These are phyloP conservation scores for Lactarius trivialis DNA, from an alignment of 768 basidiomycete genomes.

Conservation along the genomic window DNA sequence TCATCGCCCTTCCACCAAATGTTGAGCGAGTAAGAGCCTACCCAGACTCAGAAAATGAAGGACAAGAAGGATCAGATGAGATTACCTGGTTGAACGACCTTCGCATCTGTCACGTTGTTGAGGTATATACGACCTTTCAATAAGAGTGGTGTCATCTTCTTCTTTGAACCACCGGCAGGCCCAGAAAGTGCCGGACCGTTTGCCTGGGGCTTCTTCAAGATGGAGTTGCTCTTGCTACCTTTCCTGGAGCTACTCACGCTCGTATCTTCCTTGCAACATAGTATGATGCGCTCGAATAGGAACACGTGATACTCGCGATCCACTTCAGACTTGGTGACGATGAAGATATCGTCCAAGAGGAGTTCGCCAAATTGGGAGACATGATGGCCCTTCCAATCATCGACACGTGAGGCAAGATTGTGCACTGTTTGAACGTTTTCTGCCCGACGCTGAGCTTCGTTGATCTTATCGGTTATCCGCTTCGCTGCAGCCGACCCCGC, in stretches of 20 bases:
- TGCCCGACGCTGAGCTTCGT: conserved; percentile 86
- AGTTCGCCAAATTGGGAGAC: conserved; percentile 91
- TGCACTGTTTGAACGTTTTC: conserved; percentile 90
- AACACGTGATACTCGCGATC: conserved; percentile 98
- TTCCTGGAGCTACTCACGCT: conserved; percentile 56
- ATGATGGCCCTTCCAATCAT: conserved; percentile 99
- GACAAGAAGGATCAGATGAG: conserved; percentile 28
- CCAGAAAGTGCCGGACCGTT: conserved; percentile 43
- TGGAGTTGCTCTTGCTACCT: conserved; percentile 75
- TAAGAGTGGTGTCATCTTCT: conserved; percentile 74
- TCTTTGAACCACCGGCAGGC: conserved; percentile 51
- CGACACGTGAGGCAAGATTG: conserved; percentile 78
- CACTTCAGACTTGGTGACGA: conserved; percentile 92
- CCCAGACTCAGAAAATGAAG: background rate
- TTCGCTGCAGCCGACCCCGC: conserved; percentile 80
- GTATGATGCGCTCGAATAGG: conserved; percentile 96
- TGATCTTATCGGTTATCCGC: conserved; percentile 91
- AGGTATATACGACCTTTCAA: conserved; percentile 96
- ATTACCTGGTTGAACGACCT: conserved; percentile 46
- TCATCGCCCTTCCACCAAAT: conserved; percentile 96
- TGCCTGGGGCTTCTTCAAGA: conserved; percentile 75
- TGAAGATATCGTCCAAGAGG: conserved; percentile 90
- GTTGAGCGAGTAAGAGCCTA: conserved; percentile 69
- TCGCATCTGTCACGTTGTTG: conserved; percentile 86
- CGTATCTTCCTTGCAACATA: conserved; percentile 93